These are phyloP conservation scores for Coprinopsis cinerea DNA, from an alignment of 768 basidiomycete genomes.

Conservation along the genomic window DNA sequence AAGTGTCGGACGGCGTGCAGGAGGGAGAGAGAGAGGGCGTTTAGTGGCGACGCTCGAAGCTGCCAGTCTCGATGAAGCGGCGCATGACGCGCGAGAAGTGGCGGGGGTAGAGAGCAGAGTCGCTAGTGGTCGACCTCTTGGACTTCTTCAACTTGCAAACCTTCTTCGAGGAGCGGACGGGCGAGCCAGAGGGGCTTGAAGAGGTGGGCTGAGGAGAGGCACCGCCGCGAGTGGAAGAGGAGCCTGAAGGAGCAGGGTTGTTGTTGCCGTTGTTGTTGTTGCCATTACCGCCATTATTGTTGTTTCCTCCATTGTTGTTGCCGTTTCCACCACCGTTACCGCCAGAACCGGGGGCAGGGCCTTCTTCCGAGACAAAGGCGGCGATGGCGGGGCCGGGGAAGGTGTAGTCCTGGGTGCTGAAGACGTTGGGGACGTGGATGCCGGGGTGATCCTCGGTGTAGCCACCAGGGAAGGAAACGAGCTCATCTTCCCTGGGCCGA, in stretches of 20 bases:
- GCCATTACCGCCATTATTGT: background rate
- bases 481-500: constrained; percentile 35
- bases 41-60: background rate
- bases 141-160: constrained; percentile 7
- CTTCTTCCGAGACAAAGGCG: background rate
- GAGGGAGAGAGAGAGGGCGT: background rate
- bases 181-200: background rate
- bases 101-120: constrained; percentile 15
- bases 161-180: background rate
- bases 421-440: background rate
- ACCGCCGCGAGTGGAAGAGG: background rate
- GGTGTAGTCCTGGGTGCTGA: constrained; percentile 2
- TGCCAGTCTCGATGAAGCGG: constrained; percentile 10
- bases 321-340: background rate
- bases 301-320: background rate
- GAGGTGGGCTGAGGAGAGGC: background rate
- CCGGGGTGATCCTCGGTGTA: constrained; percentile 40
- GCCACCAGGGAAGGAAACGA: constrained; percentile 63
- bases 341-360: background rate
- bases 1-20: too few species aligned
- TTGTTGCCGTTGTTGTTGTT: background rate
- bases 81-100: constrained; percentile 32
- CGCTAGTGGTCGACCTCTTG: background rate
- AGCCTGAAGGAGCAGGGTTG: background rate
- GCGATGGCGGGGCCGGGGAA: constrained; percentile 11